Evolutionary conservation across 495 filamentous ascomycete genomes (phyloP).

Genomic region (Recurvomyces mirabilis): DNA sequence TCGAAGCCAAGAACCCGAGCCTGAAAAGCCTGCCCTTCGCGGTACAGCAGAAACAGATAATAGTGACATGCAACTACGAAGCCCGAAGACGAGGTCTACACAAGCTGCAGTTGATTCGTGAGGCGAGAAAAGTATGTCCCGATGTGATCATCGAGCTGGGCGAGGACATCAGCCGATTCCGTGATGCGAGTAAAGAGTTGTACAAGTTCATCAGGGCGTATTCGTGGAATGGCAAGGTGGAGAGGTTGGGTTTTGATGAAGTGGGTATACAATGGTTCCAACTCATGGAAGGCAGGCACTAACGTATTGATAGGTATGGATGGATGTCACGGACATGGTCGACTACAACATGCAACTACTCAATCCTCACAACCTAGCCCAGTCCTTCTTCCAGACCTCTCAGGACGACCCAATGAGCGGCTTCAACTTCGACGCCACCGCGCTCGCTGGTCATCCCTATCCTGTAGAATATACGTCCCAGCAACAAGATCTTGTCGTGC

Average conservation of each 20-base stretch:
- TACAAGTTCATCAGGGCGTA: slow-evolving; percentile 57
- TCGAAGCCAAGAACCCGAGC: slow-evolving; percentile 66
- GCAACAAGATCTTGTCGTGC: not conserved
- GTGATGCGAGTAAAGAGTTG: slow-evolving; percentile 71
- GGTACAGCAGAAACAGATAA: slow-evolving; percentile 77
- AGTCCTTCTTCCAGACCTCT: slow-evolving; percentile 75
- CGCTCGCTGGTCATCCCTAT: slow-evolving; percentile 46
- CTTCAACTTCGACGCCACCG: slow-evolving; percentile 63
- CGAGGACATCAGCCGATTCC: slow-evolving; percentile 76
- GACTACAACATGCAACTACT: slow-evolving; percentile 63
- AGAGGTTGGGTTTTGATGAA: slow-evolving; percentile 82
- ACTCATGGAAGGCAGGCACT: no score
- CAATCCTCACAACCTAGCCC: slow-evolving; percentile 49
- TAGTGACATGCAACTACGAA: slow-evolving; percentile 92
- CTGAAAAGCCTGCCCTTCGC: slow-evolving; percentile 62
- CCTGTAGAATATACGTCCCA: slow-evolving; percentile 31
- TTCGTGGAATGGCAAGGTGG: slow-evolving; percentile 63
- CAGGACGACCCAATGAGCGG: slow-evolving; percentile 63
- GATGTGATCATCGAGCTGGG: slow-evolving; percentile 77
- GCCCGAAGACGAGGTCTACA: slow-evolving; percentile 60
- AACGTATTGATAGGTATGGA: slow-evolving; percentile 47
- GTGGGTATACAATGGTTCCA: no score
- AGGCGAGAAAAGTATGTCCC: slow-evolving; percentile 70
- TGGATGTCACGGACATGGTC: slow-evolving; percentile 77
- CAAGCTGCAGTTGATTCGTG: slow-evolving; percentile 73